Evolutionary conservation across 148 eudicot species (phyloP), one percentile per base, ranked within the genome.

Genomic region (Spergularia bocconei): DNA sequence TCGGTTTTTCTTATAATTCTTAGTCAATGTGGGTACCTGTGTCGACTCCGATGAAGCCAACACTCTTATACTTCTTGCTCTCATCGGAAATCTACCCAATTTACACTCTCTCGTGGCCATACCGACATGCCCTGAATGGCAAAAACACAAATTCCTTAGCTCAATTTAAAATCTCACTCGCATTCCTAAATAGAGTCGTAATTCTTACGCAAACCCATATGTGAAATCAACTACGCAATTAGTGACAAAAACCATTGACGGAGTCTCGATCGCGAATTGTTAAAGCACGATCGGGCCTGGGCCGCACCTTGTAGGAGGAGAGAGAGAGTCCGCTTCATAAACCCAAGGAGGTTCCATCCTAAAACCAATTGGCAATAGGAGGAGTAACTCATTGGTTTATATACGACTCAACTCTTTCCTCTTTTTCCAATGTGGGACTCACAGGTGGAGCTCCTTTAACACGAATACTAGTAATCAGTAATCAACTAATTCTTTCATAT

Each of bases 1-100:
- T 62, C 77, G 72, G 17, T 70, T 66, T 56, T 86, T 79, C 75
- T 70, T 80, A 68, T 77, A 62, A 6, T 77, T 84, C 61, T 68
- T 70, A 17, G 25, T 65, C 69, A 74, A 47, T 63, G 72, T 41
- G 63, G 72, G 62, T 19, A 41, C 71, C 72, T 80, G 79, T 21
- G 73, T 56, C 54, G 86, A 56, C 36, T 82, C 79, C 52, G 82
- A 69, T 71, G 77, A 69, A 3, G 56, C 72, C 63, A 84, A 60
- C 14, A 69, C 78, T 65, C 36, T 76, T 69, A 69, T n/a, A 67
- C 73, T 83, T 76, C 74, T 87, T 56, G 79, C 55, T 8, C 59
- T 72, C 50, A 61, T 33, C 25, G 63, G 79, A 44, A 78, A 55
- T 60, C 74, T 81, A 25, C 78, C 70, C 21, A 70, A 36, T 66